phyloP scores from a whole-genome alignment of 176 grass and related monocot genomes.

The Carex pumila region DNA sequence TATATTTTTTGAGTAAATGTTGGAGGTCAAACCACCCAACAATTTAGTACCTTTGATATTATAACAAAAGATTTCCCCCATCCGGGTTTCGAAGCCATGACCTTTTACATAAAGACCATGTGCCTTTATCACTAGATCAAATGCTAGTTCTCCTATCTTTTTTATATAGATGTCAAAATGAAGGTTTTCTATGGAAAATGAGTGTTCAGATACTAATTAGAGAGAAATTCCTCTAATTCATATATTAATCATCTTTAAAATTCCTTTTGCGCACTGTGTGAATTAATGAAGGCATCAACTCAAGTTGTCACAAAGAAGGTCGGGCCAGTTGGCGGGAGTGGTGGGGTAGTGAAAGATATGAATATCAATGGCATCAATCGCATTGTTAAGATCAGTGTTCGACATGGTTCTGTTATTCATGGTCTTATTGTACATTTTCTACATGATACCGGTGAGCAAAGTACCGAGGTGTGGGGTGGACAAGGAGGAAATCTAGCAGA shows the following conservation, averaged over 20 bases:
- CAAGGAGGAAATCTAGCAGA: constrained; percentile 22
- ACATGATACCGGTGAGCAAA: constrained; percentile 25
- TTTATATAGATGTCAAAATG: background rate
- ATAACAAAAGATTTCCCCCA: too few relatives aligned
- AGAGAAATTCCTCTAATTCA: background rate
- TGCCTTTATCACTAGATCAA: too few relatives aligned
- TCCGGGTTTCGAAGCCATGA: too few relatives aligned
- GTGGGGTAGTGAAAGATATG: constrained; percentile 30
- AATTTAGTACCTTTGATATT: too few relatives aligned
- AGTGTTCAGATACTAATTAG: background rate
- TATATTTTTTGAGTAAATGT: too few relatives aligned
- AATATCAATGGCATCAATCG: constrained; percentile 33
- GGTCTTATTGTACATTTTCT: constrained; percentile 28
- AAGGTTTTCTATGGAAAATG: background rate
- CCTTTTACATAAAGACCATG: too few relatives aligned
- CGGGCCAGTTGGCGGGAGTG: constrained; percentile 31
- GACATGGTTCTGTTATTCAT: constrained; percentile 30
- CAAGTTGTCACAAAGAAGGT: background rate
- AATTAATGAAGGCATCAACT: background rate
- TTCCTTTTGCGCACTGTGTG: background rate
- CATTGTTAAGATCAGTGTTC: constrained; percentile 34
- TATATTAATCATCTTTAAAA: background rate
- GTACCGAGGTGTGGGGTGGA: constrained; percentile 37
- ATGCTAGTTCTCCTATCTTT: too few relatives aligned
- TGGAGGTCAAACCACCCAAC: too few relatives aligned